These are phyloP conservation scores for Pholiota microspora DNA, from an alignment of 768 basidiomycete genomes.

Conservation along the genomic window DNA sequence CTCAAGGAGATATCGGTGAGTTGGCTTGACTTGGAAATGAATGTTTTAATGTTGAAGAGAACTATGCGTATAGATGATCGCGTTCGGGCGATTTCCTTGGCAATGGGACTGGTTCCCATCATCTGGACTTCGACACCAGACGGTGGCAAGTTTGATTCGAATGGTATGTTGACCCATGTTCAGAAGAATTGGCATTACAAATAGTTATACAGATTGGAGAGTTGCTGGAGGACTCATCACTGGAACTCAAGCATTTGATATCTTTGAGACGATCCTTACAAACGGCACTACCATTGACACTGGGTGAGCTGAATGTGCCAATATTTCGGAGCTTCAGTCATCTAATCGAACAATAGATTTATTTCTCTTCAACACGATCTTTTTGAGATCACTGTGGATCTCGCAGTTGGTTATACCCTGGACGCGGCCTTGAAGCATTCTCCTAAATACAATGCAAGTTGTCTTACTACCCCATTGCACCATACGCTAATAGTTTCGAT, in stretches of 20 bases:
- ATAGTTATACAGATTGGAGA: conserved; percentile 64
- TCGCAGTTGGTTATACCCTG: conserved; percentile 85
- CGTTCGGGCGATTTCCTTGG: conserved; percentile 84
- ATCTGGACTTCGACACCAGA: conserved; percentile 77
- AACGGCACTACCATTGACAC: conserved; percentile 60
- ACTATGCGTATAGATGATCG: conserved; percentile 63
- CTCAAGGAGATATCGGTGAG: conserved; percentile 75
- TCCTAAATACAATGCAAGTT: conserved; percentile 60
- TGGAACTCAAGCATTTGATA: conserved; percentile 56
- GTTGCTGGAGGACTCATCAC: conserved; percentile 72
- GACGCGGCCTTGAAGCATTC: conserved; percentile 66
- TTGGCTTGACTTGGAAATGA: not conserved
- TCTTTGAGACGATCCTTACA: conserved; percentile 71
- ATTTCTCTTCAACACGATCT: conserved; percentile 89
- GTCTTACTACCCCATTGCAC: not conserved
- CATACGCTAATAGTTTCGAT: not conserved
- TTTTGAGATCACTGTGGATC: conserved; percentile 80
- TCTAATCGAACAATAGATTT: conserved; percentile 48
- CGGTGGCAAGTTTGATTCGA: conserved; percentile 64
- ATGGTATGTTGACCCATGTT: conserved; percentile 38
- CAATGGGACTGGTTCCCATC: conserved; percentile 89
- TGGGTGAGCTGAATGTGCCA: conserved; percentile 37
- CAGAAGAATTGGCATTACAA: conserved; percentile 41
- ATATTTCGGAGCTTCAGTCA: not conserved
- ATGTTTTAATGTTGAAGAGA: not conserved